Conservation (phyloP, 176 grass and related monocot genomes). For the Bothriochloa decipiens region DNA sequence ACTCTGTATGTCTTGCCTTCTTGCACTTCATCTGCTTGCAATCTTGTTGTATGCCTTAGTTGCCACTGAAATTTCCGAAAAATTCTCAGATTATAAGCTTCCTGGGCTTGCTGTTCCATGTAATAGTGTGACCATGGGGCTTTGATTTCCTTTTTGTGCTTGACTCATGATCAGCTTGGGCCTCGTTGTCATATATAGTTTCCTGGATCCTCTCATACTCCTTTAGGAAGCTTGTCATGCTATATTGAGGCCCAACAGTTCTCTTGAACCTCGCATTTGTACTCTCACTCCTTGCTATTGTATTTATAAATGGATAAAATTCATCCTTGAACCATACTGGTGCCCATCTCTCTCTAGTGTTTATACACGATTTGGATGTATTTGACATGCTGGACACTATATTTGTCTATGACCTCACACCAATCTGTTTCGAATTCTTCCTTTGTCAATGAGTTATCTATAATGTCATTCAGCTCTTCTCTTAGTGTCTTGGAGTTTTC, state of each 20-base stretch:
- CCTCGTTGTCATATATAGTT: background rate
- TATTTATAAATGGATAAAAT: background rate
- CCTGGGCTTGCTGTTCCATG: background rate
- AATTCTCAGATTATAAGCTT: background rate
- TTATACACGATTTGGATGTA: background rate
- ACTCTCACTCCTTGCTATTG: background rate
- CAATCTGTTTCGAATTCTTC: background rate
- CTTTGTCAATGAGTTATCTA: background rate
- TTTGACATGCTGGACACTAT: background rate
- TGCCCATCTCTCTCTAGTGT: background rate
- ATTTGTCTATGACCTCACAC: background rate
- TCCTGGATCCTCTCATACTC: background rate
- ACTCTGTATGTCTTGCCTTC: background rate
- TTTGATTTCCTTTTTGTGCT: background rate
- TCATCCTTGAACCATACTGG: background rate
- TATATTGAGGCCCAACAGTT: background rate
- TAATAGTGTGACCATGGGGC: background rate
- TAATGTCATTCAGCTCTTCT: background rate
- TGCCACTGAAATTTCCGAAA: background rate
- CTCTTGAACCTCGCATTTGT: background rate
- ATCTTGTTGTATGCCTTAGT: background rate
- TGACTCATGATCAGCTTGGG: background rate
- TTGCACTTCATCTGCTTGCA: background rate
- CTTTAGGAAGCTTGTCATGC: background rate
- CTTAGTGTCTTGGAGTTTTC: background rate